A percentile compares a stretch with the other conserved stretches of the same genome.
Conservation (phyloP, 306 rosid species). For the Quercus dentata region DNA sequence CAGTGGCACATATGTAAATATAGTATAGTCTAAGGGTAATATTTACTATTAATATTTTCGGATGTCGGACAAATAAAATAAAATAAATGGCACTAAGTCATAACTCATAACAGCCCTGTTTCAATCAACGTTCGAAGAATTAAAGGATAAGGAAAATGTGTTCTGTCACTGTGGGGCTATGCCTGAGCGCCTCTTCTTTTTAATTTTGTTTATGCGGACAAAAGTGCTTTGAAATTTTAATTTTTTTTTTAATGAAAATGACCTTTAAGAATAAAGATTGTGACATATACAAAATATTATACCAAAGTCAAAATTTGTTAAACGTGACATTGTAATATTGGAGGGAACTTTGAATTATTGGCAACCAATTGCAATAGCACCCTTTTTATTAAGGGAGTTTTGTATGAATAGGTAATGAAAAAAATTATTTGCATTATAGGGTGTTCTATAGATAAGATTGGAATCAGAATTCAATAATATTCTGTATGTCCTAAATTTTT, state of each 20-base stretch:
- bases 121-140: too few relatives aligned
- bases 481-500: too few relatives aligned
- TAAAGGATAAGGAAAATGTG: not conserved
- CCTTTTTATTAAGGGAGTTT: not conserved
- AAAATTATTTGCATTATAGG: too few relatives aligned
- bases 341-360: constrained; percentile 1
- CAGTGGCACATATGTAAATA: not conserved
- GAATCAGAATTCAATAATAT: too few relatives aligned
- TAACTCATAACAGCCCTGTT: not conserved
- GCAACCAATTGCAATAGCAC: not conserved
- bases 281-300: not conserved
- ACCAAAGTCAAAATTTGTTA: constrained; percentile 2
- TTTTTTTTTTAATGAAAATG: not conserved
- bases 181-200: not conserved
- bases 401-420: not conserved
- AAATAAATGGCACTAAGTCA: not conserved
- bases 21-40: not conserved
- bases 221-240: not conserved
- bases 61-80: not conserved
- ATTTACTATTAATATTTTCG: too few relatives aligned
- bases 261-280: not conserved
- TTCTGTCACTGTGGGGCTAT: not conserved
- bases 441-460: too few relatives aligned
- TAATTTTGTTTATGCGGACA: not conserved
- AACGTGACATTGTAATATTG: constrained; percentile 10